Evolutionary conservation across 139 green algal species (phyloP), one percentile per base, ranked within the genome.

Genomic region (Tetraselmis chui): DNA sequence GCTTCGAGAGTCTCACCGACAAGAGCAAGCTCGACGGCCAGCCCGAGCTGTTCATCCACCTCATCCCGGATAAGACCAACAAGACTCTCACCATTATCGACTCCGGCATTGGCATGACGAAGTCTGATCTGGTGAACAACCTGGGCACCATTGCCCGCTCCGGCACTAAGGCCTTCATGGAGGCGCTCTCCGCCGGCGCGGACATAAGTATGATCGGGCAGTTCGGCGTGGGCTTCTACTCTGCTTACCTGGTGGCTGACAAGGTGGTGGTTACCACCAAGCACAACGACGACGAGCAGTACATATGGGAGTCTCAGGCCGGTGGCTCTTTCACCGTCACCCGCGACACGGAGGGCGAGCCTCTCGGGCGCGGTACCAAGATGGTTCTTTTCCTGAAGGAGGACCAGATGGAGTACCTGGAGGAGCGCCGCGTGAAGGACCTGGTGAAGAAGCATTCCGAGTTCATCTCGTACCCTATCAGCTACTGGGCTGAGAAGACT

Each of bases 211-310:
- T 99, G 97, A 99, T 99, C 84, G 97, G 97, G 30, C 97, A 99
- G 93, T 99, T 99, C 83, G 97, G 97, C 76, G 97, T 99, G 27
- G 97, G 97, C 79, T 99, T 99, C 91, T 99, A 99, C 93, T 99
- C 96, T 0, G 95, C 97, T 45, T 99, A 99, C 92, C 94, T 99
- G 1, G 96, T 99, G 23, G 96, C 97, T 27, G 97, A 99, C 86
- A 92, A 89, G 84, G 90, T 94, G 75, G 81, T 91, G 11, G 94
- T 97, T 45, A 83, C 90, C 23, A 97, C 96, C 86, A 99, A 99
- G 95, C 93, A 99, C 94, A 99, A 99, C 84, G 97, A 99, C 84
- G 96, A 99, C 84, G 96, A 99, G 92, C 93, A 98, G 91, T 99
- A 99, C 88, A 84, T 97, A 27, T 99, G 96, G 96, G 95, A 99